Conservation (phyloP, 805 yeast species). For the Yarrowia osloensis region DNA sequence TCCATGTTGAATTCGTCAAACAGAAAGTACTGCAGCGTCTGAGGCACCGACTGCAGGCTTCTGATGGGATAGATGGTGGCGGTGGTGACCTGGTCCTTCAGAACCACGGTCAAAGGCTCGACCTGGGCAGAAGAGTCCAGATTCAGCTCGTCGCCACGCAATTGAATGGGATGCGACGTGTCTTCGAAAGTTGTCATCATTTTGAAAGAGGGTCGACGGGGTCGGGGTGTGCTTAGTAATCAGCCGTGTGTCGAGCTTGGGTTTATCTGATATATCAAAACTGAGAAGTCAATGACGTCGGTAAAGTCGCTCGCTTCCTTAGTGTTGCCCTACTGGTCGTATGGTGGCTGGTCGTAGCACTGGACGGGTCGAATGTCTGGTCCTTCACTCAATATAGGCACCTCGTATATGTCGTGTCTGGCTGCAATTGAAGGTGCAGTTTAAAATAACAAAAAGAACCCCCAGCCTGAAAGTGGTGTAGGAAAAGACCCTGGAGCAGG, state of each 20-base stretch:
- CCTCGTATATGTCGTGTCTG: neutral
- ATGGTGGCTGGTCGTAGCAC: neutral
- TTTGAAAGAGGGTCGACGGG: neutral
- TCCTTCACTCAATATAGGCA: neutral
- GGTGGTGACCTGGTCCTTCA: slow-evolving; percentile 86
- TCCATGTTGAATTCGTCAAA: slow-evolving; percentile 95
- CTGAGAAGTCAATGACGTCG: neutral
- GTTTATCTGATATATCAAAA: neutral
- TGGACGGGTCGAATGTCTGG: neutral
- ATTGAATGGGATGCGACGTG: slow-evolving; percentile 18
- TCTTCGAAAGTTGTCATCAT: slow-evolving; percentile 22
- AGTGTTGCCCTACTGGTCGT: neutral
- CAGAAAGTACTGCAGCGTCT: slow-evolving; percentile 73
- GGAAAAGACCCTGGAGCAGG: neutral
- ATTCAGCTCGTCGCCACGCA: slow-evolving; percentile 19
- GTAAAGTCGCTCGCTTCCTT: no score
- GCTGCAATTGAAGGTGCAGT: neutral
- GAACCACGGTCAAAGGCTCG: slow-evolving; percentile 70
- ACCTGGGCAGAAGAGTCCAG: slow-evolving; percentile 35
- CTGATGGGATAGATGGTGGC: slow-evolving; percentile 90
- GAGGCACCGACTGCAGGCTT: slow-evolving; percentile 67
- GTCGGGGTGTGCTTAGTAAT: neutral
- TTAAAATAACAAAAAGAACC: neutral
- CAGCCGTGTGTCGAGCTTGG: neutral
- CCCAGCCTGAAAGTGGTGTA: neutral